Base-by-base conservation (phyloP, 495 filamentous ascomycete species). In the Chaetomidium leptoderma region DNA sequence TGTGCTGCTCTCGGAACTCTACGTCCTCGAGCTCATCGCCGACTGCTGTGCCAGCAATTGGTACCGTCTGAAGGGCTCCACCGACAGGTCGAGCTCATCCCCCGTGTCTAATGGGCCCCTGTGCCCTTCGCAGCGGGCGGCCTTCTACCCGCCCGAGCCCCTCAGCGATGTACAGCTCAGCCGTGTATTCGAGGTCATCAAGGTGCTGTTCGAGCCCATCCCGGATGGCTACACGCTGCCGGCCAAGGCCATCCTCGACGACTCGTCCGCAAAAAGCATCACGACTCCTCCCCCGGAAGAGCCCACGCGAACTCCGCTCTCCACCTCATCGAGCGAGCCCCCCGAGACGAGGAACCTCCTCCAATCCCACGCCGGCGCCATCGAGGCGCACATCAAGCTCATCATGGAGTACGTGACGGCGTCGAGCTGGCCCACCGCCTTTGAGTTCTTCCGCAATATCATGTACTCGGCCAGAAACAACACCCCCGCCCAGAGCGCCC, bases 1-100 rank as follows among this genome's bases (percentile, higher is more conserved):
- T 49, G 74, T 85, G 16, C 70, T 83, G 32, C 73, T 81, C 43
- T 83, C 83, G 23, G 83, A 85, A 61, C 71, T 82, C 51, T 84
- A 83, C 64, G 67, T 83, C 26, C 70, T 86, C 58, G 77, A 79
- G 57, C 72, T 86, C 40, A 75, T 83, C 46, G 81, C 83, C 62
- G 83, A 86, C 65, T 86, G 83, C 65, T 84, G 81, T 62, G 74
- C 76, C 40, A 78, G 77, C 44, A 74, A 84, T 63, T 85, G 81
- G 81, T 53, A 54, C 47, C 46, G 46, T 21, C 9, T 3, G 16
- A 68, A 77, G 35, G 66, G 72, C 32, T 56, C 77, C 26, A 68
- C 74, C 43, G 62, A 17, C 53, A 27, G 14, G 45, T 36, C 50
- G 42, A 17, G 10, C 26, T 6, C 53, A 1, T 39, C 47, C 32